Conservation (phyloP, 139 green algal genomes). For the Astrephomene gubernaculifera region DNA sequence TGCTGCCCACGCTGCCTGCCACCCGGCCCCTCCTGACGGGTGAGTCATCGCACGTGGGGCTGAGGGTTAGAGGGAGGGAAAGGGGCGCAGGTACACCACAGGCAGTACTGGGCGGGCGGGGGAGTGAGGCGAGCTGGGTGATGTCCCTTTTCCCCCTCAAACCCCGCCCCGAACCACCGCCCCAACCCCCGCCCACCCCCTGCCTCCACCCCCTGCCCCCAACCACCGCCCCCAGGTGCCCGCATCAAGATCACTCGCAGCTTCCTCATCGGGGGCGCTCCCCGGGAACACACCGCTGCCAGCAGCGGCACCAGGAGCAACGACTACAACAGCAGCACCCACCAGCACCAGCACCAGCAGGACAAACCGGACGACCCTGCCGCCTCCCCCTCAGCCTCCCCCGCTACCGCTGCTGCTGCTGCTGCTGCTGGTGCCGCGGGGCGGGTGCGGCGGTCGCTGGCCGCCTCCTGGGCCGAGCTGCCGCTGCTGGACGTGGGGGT, state of each 20-base stretch:
- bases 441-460: not conserved
- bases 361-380: too few species aligned
- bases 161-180: not conserved
- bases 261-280: constrained; percentile 47
- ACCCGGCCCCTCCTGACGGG: too few species aligned
- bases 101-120: too few species aligned
- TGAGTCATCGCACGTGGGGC: too few species aligned
- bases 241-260: constrained; percentile 74
- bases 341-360: too few species aligned
- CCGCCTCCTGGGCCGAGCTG: not conserved
- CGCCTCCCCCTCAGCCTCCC: not conserved
- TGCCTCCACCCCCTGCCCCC: not conserved
- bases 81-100: too few species aligned
- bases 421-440: not conserved
- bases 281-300: not conserved
- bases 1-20: too few species aligned
- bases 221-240: constrained; percentile 44
- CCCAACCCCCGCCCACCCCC: not conserved
- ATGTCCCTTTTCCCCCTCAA: too few species aligned
- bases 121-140: too few species aligned
- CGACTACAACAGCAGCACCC: too few species aligned
- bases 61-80: too few species aligned
- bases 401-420: not conserved
- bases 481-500: constrained; percentile 62
- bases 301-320: not conserved